These are phyloP conservation scores for Fomitopsis palustris DNA, from an alignment of 1,284 basidiomycete species.

Conservation along the genomic window DNA sequence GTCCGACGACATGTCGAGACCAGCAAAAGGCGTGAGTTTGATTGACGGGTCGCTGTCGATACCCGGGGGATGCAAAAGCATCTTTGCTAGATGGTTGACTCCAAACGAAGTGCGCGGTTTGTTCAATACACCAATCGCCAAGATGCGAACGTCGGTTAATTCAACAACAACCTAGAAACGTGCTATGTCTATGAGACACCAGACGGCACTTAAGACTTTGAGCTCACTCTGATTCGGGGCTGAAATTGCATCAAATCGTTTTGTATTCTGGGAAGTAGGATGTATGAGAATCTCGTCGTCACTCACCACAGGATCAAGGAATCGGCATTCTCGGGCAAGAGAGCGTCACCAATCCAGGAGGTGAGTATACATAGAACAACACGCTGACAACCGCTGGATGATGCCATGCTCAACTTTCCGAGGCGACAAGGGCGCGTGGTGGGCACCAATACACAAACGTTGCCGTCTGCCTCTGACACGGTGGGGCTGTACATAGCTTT, in stretches of 20 bases:
- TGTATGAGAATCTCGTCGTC: background rate
- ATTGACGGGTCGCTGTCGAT: constrained; percentile 33
- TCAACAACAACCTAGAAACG: constrained; percentile 56
- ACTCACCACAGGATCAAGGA: background rate
- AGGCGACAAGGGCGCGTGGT: too few species aligned
- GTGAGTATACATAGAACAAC: too few species aligned
- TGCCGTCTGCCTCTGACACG: too few species aligned
- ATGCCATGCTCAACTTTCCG: too few species aligned
- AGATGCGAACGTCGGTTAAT: constrained; percentile 67
- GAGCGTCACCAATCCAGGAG: background rate
- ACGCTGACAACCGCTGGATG: too few species aligned
- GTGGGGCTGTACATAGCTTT: too few species aligned
- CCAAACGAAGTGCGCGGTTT: constrained; percentile 51
- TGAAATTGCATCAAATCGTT: constrained; percentile 59
- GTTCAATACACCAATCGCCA: constrained; percentile 64
- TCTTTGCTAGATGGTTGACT: constrained; percentile 62
- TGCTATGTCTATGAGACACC: constrained; percentile 10
- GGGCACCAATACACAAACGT: too few species aligned
- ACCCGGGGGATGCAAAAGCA: constrained; percentile 66
- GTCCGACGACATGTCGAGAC: constrained; percentile 11
- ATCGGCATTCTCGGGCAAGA: background rate
- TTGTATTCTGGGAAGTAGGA: constrained; percentile 45
- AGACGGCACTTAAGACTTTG: constrained; percentile 14
- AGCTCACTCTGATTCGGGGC: constrained; percentile 52
- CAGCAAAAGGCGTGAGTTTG: constrained; percentile 7